Conservation (phyloP, 192 early-diverging fungal genomes). For the Dispira simplex region DNA sequence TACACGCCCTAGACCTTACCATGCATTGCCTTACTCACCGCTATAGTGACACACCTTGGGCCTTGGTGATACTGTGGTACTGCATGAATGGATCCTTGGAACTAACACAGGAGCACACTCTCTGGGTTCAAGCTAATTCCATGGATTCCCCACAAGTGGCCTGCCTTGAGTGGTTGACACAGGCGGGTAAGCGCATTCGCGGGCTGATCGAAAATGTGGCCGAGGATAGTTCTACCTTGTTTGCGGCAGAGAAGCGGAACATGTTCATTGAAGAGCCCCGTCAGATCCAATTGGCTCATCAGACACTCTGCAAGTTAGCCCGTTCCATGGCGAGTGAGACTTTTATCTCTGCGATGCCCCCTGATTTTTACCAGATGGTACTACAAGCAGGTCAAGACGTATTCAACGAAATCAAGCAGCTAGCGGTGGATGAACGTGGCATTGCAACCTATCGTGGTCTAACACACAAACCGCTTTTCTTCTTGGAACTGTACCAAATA, state of each 20-base stretch:
- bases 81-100: not conserved
- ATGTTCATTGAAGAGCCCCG: not conserved
- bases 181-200: not conserved
- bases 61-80: not conserved
- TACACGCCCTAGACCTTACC: not conserved
- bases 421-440: too few relatives aligned
- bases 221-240: not conserved
- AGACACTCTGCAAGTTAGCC: not conserved
- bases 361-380: too few relatives aligned
- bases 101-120: not conserved
- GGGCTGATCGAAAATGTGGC: not conserved
- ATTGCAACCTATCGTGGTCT: too few relatives aligned
- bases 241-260: not conserved
- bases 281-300: slow-evolving; percentile 3
- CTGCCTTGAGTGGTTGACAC: not conserved
- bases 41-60: not conserved
- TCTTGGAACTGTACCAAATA: too few relatives aligned
- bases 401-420: too few relatives aligned
- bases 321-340: too few relatives aligned
- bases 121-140: not conserved
- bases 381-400: too few relatives aligned
- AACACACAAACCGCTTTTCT: too few relatives aligned
- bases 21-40: not conserved
- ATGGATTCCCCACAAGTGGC: not conserved
- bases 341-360: too few relatives aligned